Base-by-base conservation (phyloP, 768 basidiomycete genomes). In the Boletus bicolor region DNA sequence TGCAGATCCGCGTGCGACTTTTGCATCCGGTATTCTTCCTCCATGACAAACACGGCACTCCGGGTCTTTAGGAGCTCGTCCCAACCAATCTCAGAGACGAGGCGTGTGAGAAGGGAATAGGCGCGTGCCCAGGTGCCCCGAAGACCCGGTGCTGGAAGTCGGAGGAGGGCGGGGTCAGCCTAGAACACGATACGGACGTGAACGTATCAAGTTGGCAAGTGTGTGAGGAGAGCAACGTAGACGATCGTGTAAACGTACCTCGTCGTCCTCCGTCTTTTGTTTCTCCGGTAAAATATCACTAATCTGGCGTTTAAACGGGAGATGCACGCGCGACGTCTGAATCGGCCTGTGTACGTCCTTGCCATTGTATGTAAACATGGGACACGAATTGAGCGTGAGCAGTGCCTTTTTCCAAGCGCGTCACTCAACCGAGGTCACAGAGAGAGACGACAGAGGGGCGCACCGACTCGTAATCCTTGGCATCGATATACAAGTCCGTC, bases 331-430 rank as follows among this genome's bases (percentile, higher is more conserved):
- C 1, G 87, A 77, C 17, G 94, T 85, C 1, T 88, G 78, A 10
- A 98, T 83, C 69, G 82, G 84, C 4, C 94, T 83, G 68, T 99
- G 97, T 3, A 87, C 79, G 70, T 99, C 97, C 21, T 95, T 86
- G 43, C 97, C 96, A 66, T 97, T 97, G 75, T 91, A 98, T 8
- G 97, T 98, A 75, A 99, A 99, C 97, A 99, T 98, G 3, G 96
- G 95, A 75, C 97, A 98, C n/a, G 95, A 98, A 68, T 98, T 98
- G 47, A 98, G 83, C 1, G 96, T 97, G 41, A 98, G 77, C 14
- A 98, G 77, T 0, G 94, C 93, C 79, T 79, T 37, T 11, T 17
- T 9, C 45, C 21, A 14, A 1, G 12, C 12, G 30, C 28, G 24
- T 49, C 42, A 48, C 15, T 39, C 21, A 52, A 46, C 44, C 21